These are phyloP conservation scores for Yamadazyma paraphyllophila DNA, from an alignment of 805 yeast genomes.

Conservation along the genomic window DNA sequence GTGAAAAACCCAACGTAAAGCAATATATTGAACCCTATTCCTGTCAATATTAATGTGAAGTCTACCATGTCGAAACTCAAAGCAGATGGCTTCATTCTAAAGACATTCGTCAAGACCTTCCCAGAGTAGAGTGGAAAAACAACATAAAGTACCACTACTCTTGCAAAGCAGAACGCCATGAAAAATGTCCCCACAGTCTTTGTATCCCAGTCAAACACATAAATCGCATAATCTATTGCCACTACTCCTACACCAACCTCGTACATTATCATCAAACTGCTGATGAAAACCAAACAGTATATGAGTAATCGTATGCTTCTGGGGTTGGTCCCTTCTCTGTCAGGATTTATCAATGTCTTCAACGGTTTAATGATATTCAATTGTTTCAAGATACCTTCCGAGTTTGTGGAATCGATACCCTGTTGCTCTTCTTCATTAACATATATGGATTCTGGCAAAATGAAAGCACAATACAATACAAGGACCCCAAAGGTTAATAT, in stretches of 20 bases:
- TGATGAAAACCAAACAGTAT: slow-evolving; percentile 38
- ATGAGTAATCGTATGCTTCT: not conserved
- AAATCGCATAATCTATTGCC: slow-evolving; percentile 50
- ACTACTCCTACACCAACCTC: slow-evolving; percentile 37
- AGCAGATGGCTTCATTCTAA: slow-evolving; percentile 26
- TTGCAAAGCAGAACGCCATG: slow-evolving; percentile 39
- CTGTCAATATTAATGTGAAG: slow-evolving; percentile 30
- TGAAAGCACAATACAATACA: slow-evolving; percentile 22
- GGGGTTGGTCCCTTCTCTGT: not conserved
- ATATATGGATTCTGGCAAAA: slow-evolving; percentile 54
- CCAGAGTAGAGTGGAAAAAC: slow-evolving; percentile 45
- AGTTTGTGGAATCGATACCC: not conserved
- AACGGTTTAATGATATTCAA: not conserved
- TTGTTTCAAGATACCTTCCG: not conserved
- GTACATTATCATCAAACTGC: slow-evolving; percentile 30
- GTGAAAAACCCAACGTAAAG: slow-evolving; percentile 34
- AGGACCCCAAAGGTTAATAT: slow-evolving; percentile 34
- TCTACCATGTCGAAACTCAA: slow-evolving; percentile 51
- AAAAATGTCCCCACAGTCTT: slow-evolving; percentile 51
- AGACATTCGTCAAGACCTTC: slow-evolving; percentile 26
- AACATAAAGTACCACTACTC: slow-evolving; percentile 46
- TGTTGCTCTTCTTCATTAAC: not conserved
- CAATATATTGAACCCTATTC: slow-evolving; percentile 33
- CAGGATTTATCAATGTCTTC: slow-evolving; percentile 1
- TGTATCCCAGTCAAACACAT: slow-evolving; percentile 50